phyloP scores from a whole-genome alignment of 1,139 yeast genomes.

The Arxiozyma heterogenica region DNA sequence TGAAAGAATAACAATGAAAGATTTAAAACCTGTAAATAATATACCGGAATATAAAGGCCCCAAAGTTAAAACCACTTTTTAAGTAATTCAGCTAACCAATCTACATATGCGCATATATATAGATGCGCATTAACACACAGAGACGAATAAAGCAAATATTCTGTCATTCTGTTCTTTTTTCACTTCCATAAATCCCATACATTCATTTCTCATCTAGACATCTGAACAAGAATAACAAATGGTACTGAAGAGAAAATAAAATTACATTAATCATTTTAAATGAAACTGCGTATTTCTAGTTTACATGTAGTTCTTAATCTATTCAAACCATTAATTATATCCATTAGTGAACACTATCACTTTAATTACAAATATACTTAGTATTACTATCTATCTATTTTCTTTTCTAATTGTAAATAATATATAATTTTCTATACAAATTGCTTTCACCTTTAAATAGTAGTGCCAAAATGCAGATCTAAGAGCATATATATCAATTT shows the following conservation, averaged over 20 bases:
- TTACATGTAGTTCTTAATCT: no score
- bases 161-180: no score
- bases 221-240: neutral
- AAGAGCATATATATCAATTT: neutral
- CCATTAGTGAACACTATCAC: neutral
- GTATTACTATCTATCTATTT: neutral
- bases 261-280: neutral
- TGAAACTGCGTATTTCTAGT: neutral
- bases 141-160: neutral
- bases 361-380: no score
- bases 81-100: neutral
- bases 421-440: neutral
- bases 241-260: neutral
- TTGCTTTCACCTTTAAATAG: neutral
- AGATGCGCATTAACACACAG: neutral
- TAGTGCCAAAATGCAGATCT: neutral
- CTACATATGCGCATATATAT: neutral
- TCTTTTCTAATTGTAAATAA: no score
- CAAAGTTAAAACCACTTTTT: conserved; percentile 15
- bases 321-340: no score
- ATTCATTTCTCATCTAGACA: neutral
- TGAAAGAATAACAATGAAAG: conserved; percentile 16
- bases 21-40: conserved; percentile 11
- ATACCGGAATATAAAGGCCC: conserved; percentile 1
- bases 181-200: neutral